phyloP scores from a whole-genome alignment of 73 alveolate genomes.

The Paramecium primaurelia region DNA sequence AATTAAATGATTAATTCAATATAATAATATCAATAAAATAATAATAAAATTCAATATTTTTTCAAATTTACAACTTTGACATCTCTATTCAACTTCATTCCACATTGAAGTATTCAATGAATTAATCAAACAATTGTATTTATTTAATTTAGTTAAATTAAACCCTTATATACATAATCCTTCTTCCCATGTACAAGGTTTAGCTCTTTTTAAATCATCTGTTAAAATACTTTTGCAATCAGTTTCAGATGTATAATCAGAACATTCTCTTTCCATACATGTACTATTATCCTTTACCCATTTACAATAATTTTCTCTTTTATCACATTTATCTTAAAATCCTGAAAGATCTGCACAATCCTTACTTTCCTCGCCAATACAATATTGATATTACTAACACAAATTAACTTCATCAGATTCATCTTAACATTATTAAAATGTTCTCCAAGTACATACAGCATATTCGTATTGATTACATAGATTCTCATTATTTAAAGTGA shows the following conservation, averaged over 20 bases:
- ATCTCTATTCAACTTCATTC: slow-evolving; percentile 7
- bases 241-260: neutral
- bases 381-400: neutral
- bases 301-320: neutral
- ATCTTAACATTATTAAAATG: neutral
- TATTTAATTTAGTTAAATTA: neutral
- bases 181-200: neutral
- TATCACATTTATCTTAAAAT: neutral
- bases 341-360: slow-evolving; percentile 8
- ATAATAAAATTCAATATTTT: neutral
- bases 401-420: neutral
- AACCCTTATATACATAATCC: neutral
- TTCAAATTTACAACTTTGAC: neutral
- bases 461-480: neutral
- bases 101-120: neutral
- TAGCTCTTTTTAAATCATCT: neutral
- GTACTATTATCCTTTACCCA: neutral
- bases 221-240: neutral
- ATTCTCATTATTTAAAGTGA: neutral
- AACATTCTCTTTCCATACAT: slow-evolving; percentile 9
- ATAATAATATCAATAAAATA: neutral
- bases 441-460: slow-evolving; percentile 38
- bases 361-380: neutral
- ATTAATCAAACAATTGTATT: neutral
- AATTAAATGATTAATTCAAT: neutral